Percentiles rank a stretch among this genome's conserved stretches.
These are phyloP conservation scores for Clonostachys sp. DNA, from an alignment of 2,329 filamentous ascomycete species.

Conservation along the genomic window DNA sequence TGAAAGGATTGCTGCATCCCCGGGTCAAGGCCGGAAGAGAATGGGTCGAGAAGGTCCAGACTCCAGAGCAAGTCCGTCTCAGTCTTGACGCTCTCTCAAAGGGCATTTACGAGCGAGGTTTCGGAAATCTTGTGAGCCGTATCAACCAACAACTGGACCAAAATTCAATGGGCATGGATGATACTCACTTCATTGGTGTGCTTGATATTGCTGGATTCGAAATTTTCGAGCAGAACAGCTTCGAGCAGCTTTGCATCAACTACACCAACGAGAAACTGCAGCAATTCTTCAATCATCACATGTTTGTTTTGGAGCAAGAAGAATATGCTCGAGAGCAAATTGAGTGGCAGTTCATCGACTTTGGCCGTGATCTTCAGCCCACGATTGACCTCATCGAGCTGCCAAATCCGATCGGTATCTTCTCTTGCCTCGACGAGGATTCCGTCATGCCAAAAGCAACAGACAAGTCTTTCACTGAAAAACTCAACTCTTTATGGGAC, in stretches of 20 bases:
- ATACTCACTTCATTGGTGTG: slow-evolving; percentile 94
- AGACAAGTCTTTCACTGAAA: slow-evolving; percentile 95
- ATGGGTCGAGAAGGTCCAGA: slow-evolving; percentile 98
- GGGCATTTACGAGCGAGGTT: slow-evolving; percentile 95
- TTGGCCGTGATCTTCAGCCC: slow-evolving; percentile 92
- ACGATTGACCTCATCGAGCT: slow-evolving; percentile 97
- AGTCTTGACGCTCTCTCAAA: slow-evolving; percentile 89
- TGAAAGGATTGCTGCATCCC: slow-evolving; percentile 85
- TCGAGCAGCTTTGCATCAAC: slow-evolving; percentile 98
- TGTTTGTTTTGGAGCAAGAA: slow-evolving; percentile 98
- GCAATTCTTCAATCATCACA: slow-evolving; percentile 99
- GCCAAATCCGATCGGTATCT: slow-evolving; percentile 95
- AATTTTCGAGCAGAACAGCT: slow-evolving; percentile 97
- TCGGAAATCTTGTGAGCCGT: slow-evolving; percentile 84
- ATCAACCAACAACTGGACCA: slow-evolving; percentile 92
- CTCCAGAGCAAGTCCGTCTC: slow-evolving; percentile 89
- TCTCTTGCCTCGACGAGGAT: slow-evolving; percentile 96
- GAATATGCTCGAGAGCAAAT: slow-evolving; percentile 97
- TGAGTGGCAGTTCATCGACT: slow-evolving; percentile 99
- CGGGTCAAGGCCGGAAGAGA: slow-evolving; percentile 93
- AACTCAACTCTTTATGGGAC: slow-evolving; percentile 95
- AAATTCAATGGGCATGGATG: slow-evolving; percentile 76
- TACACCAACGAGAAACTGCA: slow-evolving; percentile 99
- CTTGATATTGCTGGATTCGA: slow-evolving; percentile 99
- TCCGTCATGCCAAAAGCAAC: slow-evolving; percentile 99